phyloP scores from a whole-genome alignment of 2,329 filamentous ascomycete species.

The Botryotinia narcissicola region DNA sequence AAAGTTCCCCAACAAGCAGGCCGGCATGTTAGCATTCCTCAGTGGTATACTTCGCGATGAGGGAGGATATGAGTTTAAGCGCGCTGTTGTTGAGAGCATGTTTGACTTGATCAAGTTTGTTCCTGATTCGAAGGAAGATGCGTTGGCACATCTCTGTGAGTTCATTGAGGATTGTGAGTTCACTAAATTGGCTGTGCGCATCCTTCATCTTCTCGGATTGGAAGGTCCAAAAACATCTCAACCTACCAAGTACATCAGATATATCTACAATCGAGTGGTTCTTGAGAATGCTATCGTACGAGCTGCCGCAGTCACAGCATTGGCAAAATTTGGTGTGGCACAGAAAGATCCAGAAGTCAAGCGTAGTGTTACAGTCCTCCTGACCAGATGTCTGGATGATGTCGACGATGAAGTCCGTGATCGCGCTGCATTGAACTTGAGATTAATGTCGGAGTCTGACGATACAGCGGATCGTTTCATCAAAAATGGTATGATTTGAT shows the following conservation, averaged over 20 bases:
- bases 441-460: conserved; percentile 81
- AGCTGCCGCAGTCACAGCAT: conserved; percentile 89
- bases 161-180: conserved; percentile 99
- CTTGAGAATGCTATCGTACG: conserved; percentile 95
- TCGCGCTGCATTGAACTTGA: conserved; percentile 86
- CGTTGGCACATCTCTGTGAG: conserved; percentile 92
- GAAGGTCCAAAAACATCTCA: conserved; percentile 95
- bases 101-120: conserved; percentile 99
- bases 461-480: conserved; percentile 84
- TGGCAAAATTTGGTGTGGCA: conserved; percentile 95
- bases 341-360: conserved; percentile 97
- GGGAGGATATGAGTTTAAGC: conserved; percentile 98
- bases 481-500: conserved; percentile 69
- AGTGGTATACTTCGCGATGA: conserved; percentile 96
- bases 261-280: conserved; percentile 98
- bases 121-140: conserved; percentile 77
- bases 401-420: conserved; percentile 97
- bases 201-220: conserved; percentile 87
- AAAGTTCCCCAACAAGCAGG: conserved; percentile 98
- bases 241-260: conserved; percentile 97
- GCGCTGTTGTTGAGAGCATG: conserved; percentile 96
- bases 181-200: conserved; percentile 93
- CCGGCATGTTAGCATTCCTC: conserved; percentile 94
- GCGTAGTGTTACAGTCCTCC: conserved; percentile 86
- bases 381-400: conserved; percentile 92